Evolutionary conservation across 768 basidiomycete species (phyloP).

Genomic region (Tricholoma matsutake): DNA sequence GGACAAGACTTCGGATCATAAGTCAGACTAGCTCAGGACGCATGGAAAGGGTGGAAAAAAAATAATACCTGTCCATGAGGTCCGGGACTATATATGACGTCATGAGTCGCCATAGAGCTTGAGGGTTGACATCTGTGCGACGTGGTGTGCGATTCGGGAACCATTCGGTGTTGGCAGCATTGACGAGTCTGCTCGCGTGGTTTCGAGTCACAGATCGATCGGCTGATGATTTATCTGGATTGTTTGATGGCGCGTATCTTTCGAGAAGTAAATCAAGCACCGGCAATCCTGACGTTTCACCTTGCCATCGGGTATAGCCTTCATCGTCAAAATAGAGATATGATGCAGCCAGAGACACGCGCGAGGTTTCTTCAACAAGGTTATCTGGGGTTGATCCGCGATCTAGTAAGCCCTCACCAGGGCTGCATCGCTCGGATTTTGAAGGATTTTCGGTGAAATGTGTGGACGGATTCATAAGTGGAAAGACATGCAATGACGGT

Average conservation of each 20-base stretch:
- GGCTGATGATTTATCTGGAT: constrained; percentile 18
- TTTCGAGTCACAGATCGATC: constrained; percentile 15
- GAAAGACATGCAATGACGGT: constrained; percentile 72
- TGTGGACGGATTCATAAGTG: constrained; percentile 77
- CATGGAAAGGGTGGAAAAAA: constrained; percentile 19
- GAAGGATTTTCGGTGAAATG: constrained; percentile 56
- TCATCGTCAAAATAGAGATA: constrained; percentile 88
- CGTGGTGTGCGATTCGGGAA: constrained; percentile 81
- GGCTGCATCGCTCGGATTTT: background rate
- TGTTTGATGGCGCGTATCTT: constrained; percentile 45
- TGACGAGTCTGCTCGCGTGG: constrained; percentile 28
- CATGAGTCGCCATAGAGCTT: constrained; percentile 82
- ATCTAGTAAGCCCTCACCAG: background rate
- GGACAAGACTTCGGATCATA: constrained; percentile 54
- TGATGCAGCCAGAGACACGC: constrained; percentile 67
- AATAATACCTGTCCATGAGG: constrained; percentile 83
- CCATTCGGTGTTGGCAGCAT: constrained; percentile 52
- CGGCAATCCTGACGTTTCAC: constrained; percentile 89
- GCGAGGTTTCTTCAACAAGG: constrained; percentile 54
- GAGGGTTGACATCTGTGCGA: constrained; percentile 80
- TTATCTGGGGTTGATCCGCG: constrained; percentile 35
- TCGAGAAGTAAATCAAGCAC: constrained; percentile 83
- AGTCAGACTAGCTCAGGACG: constrained; percentile 11
- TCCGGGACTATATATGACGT: constrained; percentile 86
- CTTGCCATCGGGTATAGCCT: constrained; percentile 87